Base-by-base conservation (phyloP, 2,329 filamentous ascomycete species). In the Rachicladosporium sp. region DNA sequence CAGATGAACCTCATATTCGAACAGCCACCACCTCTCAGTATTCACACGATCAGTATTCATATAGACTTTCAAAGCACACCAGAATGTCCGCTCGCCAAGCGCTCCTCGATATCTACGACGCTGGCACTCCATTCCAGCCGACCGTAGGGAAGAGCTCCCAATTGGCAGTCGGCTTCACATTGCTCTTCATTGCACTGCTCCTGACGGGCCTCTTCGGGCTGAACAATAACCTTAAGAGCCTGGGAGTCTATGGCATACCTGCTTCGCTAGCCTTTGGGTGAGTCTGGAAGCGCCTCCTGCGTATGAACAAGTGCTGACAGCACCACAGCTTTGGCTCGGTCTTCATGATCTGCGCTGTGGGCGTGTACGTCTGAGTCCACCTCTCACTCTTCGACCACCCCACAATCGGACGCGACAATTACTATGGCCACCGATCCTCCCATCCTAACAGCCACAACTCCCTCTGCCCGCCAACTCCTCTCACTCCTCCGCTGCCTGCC, bases 321-420 rank as follows among this genome's bases (percentile, higher is more conserved):
- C 33, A 42, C 27, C 44, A 31, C 57, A 95, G 89, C 37, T 83
- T 94, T 63, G 91, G 91, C 53, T 81, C 89, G 37, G 87, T 98
- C 34, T 95, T 91, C 67, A 94, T 95, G 82, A 96, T 98, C 67
- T 98, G 91, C 66, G 91, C 88, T 44, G 91, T 91, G 60, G 91
- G 91, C 61, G 91, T 98, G 59, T 96, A 98, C 78, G 86, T 98
- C 63, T 98, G 76, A 66, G 10, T 41, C 55, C 85, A 41, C 70
- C 91, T 23, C 81, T 80, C 55, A 76, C 68, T 79, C 5, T 66
- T 80, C 5, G 23, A 27, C 15, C 15, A 19, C 15, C 15, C 15
- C 15, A 19, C 15, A 19, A n/a, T 19, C 15, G 15, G 15, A 19
- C 15, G 15, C 15, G 15, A 19, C 15, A 19, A 19, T 19, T 43